phyloP scores from a whole-genome alignment of 805 yeast genomes.

The Maudiozyma bulderi region DNA sequence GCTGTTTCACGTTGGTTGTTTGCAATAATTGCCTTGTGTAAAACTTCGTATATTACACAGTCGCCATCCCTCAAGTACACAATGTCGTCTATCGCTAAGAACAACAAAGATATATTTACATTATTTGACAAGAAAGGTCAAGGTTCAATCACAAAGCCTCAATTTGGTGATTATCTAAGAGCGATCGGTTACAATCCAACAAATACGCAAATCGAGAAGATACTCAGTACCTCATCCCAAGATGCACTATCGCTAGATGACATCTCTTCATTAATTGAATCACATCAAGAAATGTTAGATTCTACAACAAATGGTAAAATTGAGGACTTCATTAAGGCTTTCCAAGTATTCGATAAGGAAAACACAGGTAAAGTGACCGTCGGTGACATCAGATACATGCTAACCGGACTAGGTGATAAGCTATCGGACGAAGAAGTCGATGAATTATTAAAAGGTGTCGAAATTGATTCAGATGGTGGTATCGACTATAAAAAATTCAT shows the following conservation, averaged over 20 bases:
- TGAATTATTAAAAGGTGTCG: constrained; percentile 90
- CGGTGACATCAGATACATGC: constrained; percentile 89
- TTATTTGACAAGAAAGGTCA: constrained; percentile 93
- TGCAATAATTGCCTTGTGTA: background rate
- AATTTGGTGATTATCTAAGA: constrained; percentile 85
- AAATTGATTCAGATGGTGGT: constrained; percentile 85
- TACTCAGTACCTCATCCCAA: constrained; percentile 12
- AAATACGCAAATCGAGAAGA: constrained; percentile 33
- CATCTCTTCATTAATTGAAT: constrained; percentile 16
- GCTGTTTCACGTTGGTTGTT: too few species aligned
- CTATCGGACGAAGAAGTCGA: constrained; percentile 85
- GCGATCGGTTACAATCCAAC: constrained; percentile 99
- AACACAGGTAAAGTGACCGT: constrained; percentile 93
- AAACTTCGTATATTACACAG: background rate
- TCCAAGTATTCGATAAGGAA: constrained; percentile 96
- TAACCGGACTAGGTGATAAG: constrained; percentile 94
- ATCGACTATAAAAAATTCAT: constrained; percentile 94
- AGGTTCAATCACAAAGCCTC: constrained; percentile 75
- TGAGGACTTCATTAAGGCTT: constrained; percentile 81
- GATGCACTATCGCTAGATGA: constrained; percentile 22
- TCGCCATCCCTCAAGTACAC: too few species aligned
- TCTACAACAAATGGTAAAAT: constrained; percentile 27
- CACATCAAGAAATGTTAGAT: constrained; percentile 20
- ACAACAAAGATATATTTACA: constrained; percentile 84
- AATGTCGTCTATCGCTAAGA: constrained; percentile 4